These are phyloP conservation scores for Thalassiosira mediterranea DNA, from an alignment of 352 stramenopile genomes.

Conservation along the genomic window DNA sequence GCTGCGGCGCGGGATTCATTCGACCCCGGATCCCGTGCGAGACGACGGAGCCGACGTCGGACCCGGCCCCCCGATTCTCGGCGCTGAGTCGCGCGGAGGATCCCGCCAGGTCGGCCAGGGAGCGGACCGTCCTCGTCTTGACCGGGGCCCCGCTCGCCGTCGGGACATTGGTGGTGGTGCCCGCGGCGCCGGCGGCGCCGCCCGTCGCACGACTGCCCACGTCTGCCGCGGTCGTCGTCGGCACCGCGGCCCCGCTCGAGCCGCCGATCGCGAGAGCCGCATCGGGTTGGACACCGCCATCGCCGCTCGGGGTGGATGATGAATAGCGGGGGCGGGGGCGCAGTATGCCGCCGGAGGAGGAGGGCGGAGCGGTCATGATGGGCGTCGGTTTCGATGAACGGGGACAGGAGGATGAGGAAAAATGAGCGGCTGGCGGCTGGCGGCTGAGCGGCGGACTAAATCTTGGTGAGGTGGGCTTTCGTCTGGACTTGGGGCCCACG, in stretches of 20 bases:
- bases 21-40: neutral
- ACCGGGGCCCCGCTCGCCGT: neutral
- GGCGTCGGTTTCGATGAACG: too few species aligned
- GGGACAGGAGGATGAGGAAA: too few species aligned
- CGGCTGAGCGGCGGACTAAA: too few species aligned
- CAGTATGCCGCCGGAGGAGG: slow-evolving; percentile 21
- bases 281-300: neutral
- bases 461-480: too few species aligned
- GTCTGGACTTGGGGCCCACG: too few species aligned
- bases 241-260: too few species aligned
- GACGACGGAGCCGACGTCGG: neutral
- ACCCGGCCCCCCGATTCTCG: neutral
- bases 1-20: neutral
- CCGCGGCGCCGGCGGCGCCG: neutral
- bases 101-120: slow-evolving; percentile 10
- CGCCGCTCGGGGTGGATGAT: neutral
- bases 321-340: slow-evolving; percentile 27
- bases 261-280: too few species aligned
- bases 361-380: slow-evolving; percentile 2
- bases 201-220: neutral
- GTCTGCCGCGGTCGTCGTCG: neutral
- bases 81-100: slow-evolving; percentile 6
- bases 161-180: neutral
- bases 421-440: too few species aligned
- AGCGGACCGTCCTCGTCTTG: neutral